Base-by-base conservation (phyloP, 2,329 filamentous ascomycete genomes). In the Thelonectria blattea region DNA sequence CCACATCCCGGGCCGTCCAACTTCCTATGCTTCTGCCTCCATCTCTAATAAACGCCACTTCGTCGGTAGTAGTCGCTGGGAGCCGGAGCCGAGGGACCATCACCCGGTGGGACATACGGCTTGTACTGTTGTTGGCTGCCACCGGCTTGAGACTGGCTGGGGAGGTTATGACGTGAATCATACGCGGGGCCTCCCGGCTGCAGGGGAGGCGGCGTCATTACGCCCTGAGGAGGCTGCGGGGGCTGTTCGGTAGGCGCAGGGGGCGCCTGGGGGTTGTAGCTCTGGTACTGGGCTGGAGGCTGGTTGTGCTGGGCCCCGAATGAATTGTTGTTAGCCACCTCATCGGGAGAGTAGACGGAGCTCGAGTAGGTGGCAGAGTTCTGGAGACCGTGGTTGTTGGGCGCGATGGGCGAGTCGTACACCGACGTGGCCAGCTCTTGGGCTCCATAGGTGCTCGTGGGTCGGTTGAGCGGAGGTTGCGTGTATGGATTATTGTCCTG, bases 341-440 rank as follows among this genome's bases (percentile, higher is more conserved):
- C 81, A 10, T 85, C 82, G 6, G 79, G 76, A 5, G 81, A 80
- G 68, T 83, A 82, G 30, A 77, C 77, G 0, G 81, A 81, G 43
- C 78, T 79, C 3, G 79, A 76, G 66, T 80, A 84, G 2, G 80
- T 76, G 15, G 75, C 73, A 46, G 77, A 77, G 63, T 72, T 30
- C 27, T 30, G 27, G 27, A 30, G 27, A 30, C 27, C 76, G 30
- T 79, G 78, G 70, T 81, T 82, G 71, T 84, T 81, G 6, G 81
- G 74, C 12, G 81, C 85, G 41, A 91, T 83, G 43, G 90, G 91
- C 3, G 90, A 91, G 74, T 93, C 90, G 71, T 93, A 93, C 10
- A 86, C 86, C 1, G 90, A 91, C 0, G 91, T 92, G 24, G 90
- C 89, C 48, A 94, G 80, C 76, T 94, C 91, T 75, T 93, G 91